Evolutionary conservation across 2,329 filamentous ascomycete genomes (phyloP).

Genomic region (Aspergillus flavus): DNA sequence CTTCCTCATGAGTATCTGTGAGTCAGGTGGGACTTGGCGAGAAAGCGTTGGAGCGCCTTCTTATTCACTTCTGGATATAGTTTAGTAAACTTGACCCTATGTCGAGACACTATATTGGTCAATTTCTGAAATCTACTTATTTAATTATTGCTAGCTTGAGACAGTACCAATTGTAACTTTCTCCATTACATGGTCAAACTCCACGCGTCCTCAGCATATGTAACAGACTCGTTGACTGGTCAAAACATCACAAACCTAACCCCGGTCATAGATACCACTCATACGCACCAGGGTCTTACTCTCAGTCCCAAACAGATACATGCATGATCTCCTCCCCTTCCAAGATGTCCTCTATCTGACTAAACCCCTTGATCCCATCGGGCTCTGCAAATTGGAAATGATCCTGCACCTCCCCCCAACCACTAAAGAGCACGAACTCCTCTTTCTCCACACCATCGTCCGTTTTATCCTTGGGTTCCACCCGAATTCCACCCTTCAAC

Average conservation of each 20-base stretch:
- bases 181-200: not conserved
- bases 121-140: not conserved
- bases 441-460: conserved; percentile 31
- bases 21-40: not conserved
- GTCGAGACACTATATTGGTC: not conserved
- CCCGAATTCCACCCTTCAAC: conserved; percentile 42
- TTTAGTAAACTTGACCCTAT: not conserved
- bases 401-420: conserved; percentile 41
- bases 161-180: not conserved
- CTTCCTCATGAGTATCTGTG: not conserved
- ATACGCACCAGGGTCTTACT: not conserved
- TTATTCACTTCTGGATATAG: not conserved
- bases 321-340: conserved; percentile 34
- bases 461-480: conserved; percentile 33
- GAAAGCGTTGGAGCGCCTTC: not conserved
- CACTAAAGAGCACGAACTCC: conserved; percentile 47
- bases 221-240: not conserved
- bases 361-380: conserved; percentile 34
- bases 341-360: conserved; percentile 24
- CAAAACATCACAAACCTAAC: not conserved
- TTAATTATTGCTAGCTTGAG: fast-evolving
- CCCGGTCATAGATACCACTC: not conserved
- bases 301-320: conserved; percentile 4
- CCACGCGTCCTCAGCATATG: not conserved
- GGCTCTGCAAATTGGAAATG: conserved; percentile 38